Evolutionary conservation across 306 rosid species (phyloP), one percentile per base, ranked within the genome.

Genomic region (Vigna nakashimae): DNA sequence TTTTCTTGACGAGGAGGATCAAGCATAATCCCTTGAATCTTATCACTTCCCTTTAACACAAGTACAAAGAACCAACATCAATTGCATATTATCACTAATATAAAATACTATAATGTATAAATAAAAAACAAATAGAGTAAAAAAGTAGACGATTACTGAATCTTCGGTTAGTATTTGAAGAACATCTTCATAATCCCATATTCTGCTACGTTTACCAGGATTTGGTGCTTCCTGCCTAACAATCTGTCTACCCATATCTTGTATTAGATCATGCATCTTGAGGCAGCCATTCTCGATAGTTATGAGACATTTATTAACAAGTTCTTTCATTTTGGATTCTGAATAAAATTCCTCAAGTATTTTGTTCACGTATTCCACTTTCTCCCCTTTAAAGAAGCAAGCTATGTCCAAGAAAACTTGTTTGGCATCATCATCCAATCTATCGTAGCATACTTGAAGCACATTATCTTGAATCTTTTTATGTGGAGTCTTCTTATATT

Each of bases 371-470:
- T 55, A 67, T 11, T 77, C 68, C 12, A 1, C 3, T 67, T 1
- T 67, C 18, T 67, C 58, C 24, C 81, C 81, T 42, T 77, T 77
- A 67, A 77, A 77, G 75, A 67, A 77, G 36, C 75, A 77, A 53
- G 80, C 74, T 5, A 65, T 51, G 45, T 65, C 81, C 1, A 66
- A 34, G 67, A 77, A 77, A 40, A 77, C 16, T 1, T 2, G 1
- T 26, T 74, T 53, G 34, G 53, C 49, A 28, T 24, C 0, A 0
- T 8, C 6, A n/a, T 1, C n/a, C 7, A 77, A n/a, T 15, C 53
- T 48, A 66, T 77, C 48, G 0, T 66, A 77, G 22, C 81, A 67
- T 67, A 10, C 48, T 55, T 43, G 43, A 1, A 77, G 75, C 32
- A 77, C 68, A 0, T 18, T 18, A 18, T 67, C 17, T 40, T 26